phyloP scores from a whole-genome alignment of 345 rosid genomes.

The Euphorbia tirucalli region DNA sequence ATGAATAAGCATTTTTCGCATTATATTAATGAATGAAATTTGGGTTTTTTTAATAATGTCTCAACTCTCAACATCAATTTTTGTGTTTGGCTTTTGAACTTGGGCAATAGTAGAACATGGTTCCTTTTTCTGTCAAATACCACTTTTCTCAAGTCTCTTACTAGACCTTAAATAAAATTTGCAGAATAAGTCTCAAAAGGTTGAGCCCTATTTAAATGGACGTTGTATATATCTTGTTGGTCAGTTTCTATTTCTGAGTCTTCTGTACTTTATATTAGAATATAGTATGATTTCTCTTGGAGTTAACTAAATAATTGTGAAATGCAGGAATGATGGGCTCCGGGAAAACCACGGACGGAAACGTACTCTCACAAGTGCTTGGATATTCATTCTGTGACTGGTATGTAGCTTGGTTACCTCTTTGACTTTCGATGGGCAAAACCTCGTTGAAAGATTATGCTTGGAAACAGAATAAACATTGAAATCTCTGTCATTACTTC shows the following conservation, averaged over 20 bases:
- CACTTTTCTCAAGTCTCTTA: slow-evolving; percentile 30
- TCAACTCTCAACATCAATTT: slow-evolving; percentile 8
- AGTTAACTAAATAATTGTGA: slow-evolving; percentile 15
- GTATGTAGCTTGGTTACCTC: slow-evolving; percentile 38
- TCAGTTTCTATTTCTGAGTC: slow-evolving; percentile 42
- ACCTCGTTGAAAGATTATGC: slow-evolving; percentile 10
- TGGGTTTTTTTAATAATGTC: not conserved
- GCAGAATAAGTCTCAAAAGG: slow-evolving; percentile 78
- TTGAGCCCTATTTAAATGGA: slow-evolving; percentile 68
- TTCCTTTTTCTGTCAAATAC: slow-evolving; percentile 1
- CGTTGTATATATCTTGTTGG: slow-evolving; percentile 92
- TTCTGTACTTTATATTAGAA: slow-evolving; percentile 10
- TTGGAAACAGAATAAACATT: not conserved
- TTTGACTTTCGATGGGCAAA: not conserved
- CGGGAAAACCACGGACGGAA: slow-evolving; percentile 92
- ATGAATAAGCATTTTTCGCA: not conserved
- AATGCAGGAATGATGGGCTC: slow-evolving; percentile 95
- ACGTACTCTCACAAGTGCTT: slow-evolving; percentile 68
- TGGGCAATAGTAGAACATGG: not conserved
- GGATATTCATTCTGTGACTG: slow-evolving; percentile 76
- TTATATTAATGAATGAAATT: not conserved
- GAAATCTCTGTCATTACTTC: not conserved
- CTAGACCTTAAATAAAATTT: slow-evolving; percentile 26
- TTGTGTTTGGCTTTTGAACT: slow-evolving; percentile 5
- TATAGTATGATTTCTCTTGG: slow-evolving; percentile 3